phyloP scores from a whole-genome alignment of 192 early-diverging fungal genomes.

The Funneliformis mosseae region DNA sequence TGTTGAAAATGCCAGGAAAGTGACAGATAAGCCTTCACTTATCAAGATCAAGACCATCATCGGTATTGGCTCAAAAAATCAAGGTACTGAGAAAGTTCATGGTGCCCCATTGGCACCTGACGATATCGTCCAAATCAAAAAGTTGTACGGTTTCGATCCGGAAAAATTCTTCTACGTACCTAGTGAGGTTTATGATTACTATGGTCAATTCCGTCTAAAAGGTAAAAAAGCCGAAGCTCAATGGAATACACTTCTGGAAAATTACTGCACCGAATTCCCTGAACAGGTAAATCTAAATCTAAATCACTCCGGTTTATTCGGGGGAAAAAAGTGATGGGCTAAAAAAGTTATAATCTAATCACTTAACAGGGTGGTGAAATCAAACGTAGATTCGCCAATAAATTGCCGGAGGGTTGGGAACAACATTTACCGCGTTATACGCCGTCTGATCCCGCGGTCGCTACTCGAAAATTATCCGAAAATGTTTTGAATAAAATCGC shows the following conservation, averaged over 20 bases:
- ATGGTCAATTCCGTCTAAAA: slow-evolving; percentile 53
- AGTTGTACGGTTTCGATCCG: slow-evolving; percentile 81
- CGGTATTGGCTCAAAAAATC: slow-evolving; percentile 86
- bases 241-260: slow-evolving; percentile 77
- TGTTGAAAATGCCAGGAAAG: slow-evolving; percentile 79
- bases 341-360: not conserved
- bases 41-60: slow-evolving; percentile 93
- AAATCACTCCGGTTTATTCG: too few species aligned
- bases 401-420: slow-evolving; percentile 76
- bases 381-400: slow-evolving; percentile 69
- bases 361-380: slow-evolving; percentile 62
- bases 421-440: slow-evolving; percentile 77
- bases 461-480: slow-evolving; percentile 91
- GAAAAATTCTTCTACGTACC: slow-evolving; percentile 74
- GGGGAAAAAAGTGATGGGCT: not conserved
- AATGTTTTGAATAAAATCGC: slow-evolving; percentile 81
- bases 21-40: slow-evolving; percentile 85
- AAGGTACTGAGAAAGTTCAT: slow-evolving; percentile 92
- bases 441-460: slow-evolving; percentile 77
- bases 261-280: slow-evolving; percentile 72
- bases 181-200: slow-evolving; percentile 61
- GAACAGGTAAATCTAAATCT: slow-evolving; percentile 40
- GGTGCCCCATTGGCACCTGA: slow-evolving; percentile 80
- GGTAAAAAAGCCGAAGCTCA: slow-evolving; percentile 67
- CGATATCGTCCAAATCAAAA: slow-evolving; percentile 81